Percentiles rank a stretch among this genome's conserved stretches.
Conservation (phyloP, 1,284 basidiomycete genomes). For the Marasmius tenuissimus region DNA sequence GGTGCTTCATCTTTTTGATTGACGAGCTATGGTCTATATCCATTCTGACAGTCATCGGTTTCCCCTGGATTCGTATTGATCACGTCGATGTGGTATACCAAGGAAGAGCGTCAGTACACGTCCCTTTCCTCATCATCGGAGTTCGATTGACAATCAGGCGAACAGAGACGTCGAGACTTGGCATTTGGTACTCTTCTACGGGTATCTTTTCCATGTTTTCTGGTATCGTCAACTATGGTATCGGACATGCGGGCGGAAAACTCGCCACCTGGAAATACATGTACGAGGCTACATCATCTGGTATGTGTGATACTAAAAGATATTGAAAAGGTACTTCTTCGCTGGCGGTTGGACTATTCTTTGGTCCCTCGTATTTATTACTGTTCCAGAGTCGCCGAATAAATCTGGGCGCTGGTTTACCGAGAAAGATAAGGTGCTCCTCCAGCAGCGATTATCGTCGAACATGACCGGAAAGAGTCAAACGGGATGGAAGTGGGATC, state of each 20-base stretch:
- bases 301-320: neutral
- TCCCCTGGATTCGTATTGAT: conserved; percentile 11
- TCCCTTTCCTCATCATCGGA: neutral
- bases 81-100: conserved; percentile 11
- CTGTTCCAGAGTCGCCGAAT: conserved; percentile 11
- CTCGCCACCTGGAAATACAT: conserved; percentile 15
- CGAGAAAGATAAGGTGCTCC: conserved; percentile 8
- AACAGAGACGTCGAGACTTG: conserved; percentile 8
- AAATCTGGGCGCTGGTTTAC: conserved; percentile 7
- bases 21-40: neutral
- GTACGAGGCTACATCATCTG: neutral
- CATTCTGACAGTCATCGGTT: conserved; percentile 4
- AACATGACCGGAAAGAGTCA: conserved; percentile 12
- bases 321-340: conserved; percentile 9
- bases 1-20: neutral
- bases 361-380: conserved; percentile 8
- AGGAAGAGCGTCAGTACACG: conserved; percentile 9
- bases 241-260: conserved; percentile 8
- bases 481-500: conserved; percentile 8
- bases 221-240: conserved; percentile 13
- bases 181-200: conserved; percentile 12
- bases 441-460: conserved; percentile 5
- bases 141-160: neutral
- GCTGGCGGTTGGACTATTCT: conserved; percentile 10
- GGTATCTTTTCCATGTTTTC: conserved; percentile 13